A percentile compares a stretch with the other conserved stretches of the same genome.
phyloP scores from a whole-genome alignment of 495 filamentous ascomycete genomes.

The Viridothelium virens region DNA sequence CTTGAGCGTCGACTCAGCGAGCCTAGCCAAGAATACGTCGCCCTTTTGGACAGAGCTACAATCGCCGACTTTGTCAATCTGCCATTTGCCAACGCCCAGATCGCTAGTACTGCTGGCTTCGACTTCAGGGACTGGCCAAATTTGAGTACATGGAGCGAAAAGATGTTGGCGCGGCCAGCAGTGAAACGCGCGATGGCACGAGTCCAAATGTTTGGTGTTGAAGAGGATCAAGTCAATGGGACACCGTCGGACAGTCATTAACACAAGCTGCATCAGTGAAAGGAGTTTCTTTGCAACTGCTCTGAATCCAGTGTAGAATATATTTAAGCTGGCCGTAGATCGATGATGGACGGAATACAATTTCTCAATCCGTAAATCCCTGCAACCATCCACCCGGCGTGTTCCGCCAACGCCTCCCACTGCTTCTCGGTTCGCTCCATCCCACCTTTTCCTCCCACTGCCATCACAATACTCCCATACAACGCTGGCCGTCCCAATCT shows the following conservation, averaged over 20 bases:
- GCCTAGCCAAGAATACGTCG: constrained; percentile 14
- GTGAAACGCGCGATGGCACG: neutral
- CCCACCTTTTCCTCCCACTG: neutral
- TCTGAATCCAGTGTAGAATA: neutral
- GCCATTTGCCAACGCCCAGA: constrained; percentile 16
- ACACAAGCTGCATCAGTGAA: too few species aligned
- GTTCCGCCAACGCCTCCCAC: neutral
- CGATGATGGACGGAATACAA: neutral
- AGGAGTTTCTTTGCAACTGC: too few species aligned
- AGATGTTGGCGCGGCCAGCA: neutral
- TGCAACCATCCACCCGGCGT: neutral
- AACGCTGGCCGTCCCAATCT: constrained; percentile 1
- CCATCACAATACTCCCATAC: constrained; percentile 1
- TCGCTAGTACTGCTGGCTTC: constrained; percentile 16
- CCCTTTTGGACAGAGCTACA: constrained; percentile 14
- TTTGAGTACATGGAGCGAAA: constrained; percentile 17
- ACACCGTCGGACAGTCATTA: too few species aligned
- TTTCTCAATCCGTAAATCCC: neutral
- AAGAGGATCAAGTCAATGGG: neutral
- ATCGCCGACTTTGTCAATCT: constrained; percentile 21
- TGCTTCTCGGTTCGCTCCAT: neutral
- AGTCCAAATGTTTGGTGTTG: neutral
- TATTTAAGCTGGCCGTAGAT: neutral
- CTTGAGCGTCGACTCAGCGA: constrained; percentile 14
- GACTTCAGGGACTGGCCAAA: constrained; percentile 13